Percentiles rank a stretch among this genome's conserved stretches.
Conservation (phyloP, 305 asterid genomes). For the Withania somnifera region DNA sequence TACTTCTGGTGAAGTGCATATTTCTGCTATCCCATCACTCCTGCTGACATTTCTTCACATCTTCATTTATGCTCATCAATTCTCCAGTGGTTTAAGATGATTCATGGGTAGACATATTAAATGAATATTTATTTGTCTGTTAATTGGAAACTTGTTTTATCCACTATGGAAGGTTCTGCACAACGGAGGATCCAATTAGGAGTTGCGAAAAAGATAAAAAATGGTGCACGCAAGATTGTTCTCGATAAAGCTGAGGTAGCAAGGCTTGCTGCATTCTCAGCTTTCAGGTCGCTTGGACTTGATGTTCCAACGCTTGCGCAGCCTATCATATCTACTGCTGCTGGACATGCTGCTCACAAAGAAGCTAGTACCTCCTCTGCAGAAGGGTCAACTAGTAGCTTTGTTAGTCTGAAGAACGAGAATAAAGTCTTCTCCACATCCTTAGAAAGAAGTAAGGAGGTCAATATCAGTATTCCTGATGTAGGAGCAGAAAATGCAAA, state of each 20-base stretch:
- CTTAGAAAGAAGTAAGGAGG: slow-evolving; percentile 20
- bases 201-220: slow-evolving; percentile 87
- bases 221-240: slow-evolving; percentile 89
- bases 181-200: slow-evolving; percentile 71
- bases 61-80: neutral
- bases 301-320: slow-evolving; percentile 52
- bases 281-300: slow-evolving; percentile 87
- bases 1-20: neutral
- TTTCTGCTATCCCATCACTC: neutral
- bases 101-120: neutral
- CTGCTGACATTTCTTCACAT: neutral
- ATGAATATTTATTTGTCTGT: slow-evolving; percentile 4
- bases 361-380: slow-evolving; percentile 46
- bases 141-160: slow-evolving; percentile 14
- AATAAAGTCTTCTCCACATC: slow-evolving; percentile 10
- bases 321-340: slow-evolving; percentile 33
- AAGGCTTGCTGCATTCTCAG: slow-evolving; percentile 85
- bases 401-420: slow-evolving; percentile 26
- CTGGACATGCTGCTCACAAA: slow-evolving; percentile 31
- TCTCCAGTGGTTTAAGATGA: neutral
- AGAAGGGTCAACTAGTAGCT: slow-evolving; percentile 64
- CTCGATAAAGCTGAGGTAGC: slow-evolving; percentile 99
- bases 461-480: slow-evolving; percentile 12
- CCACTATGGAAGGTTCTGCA: slow-evolving; percentile 37
- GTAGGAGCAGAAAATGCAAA: slow-evolving; percentile 23